Percentiles rank a stretch among this genome's conserved stretches.
phyloP scores from a whole-genome alignment of 345 rosid species.

The Conringia planisiliqua region DNA sequence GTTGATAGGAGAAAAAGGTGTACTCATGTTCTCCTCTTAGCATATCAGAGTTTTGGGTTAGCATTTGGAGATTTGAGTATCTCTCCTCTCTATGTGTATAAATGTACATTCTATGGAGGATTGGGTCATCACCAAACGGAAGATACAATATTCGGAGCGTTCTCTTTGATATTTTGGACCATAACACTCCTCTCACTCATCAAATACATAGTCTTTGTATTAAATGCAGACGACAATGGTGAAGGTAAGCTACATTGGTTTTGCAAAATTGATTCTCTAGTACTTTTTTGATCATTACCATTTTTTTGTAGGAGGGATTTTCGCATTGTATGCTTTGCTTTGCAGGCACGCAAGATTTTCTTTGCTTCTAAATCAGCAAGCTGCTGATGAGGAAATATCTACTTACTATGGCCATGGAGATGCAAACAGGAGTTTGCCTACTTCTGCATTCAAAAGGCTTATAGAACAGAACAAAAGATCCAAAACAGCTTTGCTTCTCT shows the following conservation, averaged over 20 bases:
- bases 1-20: constrained; percentile 46
- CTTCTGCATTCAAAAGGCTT: constrained; percentile 50
- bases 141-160: constrained; percentile 72
- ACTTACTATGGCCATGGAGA: constrained; percentile 54
- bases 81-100: constrained; percentile 88
- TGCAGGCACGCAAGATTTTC: constrained; percentile 75
- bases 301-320: constrained; percentile 64
- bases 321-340: constrained; percentile 80
- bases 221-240: constrained; percentile 73
- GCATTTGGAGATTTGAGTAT: constrained; percentile 72
- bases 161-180: constrained; percentile 89
- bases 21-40: constrained; percentile 53
- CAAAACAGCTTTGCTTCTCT: constrained; percentile 65
- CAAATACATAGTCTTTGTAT: constrained; percentile 62
- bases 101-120: constrained; percentile 69
- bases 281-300: neutral
- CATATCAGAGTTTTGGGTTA: constrained; percentile 85
- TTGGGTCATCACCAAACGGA: constrained; percentile 51
- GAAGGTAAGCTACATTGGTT: constrained; percentile 53
- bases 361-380: constrained; percentile 89
- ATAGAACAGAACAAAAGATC: constrained; percentile 59
- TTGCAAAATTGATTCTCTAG: neutral
- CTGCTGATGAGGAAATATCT: constrained; percentile 90
- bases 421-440: constrained; percentile 39
- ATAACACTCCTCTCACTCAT: constrained; percentile 68